Evolutionary conservation across 2,329 filamentous ascomycete genomes (phyloP).

Genomic region (Rhynchosporium graminicola): DNA sequence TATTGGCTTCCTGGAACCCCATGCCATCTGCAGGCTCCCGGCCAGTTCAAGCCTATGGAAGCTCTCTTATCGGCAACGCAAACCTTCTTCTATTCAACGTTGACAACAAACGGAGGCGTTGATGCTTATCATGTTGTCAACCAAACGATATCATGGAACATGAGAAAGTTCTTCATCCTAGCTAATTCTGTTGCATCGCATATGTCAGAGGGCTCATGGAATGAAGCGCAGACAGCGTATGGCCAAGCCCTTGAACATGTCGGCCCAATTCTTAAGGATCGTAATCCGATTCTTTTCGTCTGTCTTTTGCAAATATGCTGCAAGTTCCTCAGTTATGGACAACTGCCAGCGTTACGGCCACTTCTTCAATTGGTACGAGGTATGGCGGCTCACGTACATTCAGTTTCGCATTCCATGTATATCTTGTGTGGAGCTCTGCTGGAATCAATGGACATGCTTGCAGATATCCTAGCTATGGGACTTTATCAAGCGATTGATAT

Average conservation of each 20-base stretch:
- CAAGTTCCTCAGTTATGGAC: conserved; percentile 5
- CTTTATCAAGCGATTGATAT: conserved; percentile 11
- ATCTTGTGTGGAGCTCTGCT: conserved; percentile 5
- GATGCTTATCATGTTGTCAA: conserved; percentile 9
- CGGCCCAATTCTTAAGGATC: conserved; percentile 6
- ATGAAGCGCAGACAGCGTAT: conserved; percentile 9
- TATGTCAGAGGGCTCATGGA: conserved; percentile 8
- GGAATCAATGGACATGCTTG: conserved; percentile 8
- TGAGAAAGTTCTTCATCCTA: conserved; percentile 12
- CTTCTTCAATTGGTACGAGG: conserved; percentile 14
- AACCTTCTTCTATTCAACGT: conserved; percentile 2
- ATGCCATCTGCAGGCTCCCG: neutral
- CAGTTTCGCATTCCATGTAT: conserved; percentile 11
- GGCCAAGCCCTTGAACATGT: conserved; percentile 11
- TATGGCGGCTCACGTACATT: conserved; percentile 14
- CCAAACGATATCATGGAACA: conserved; percentile 11
- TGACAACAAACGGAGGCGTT: neutral
- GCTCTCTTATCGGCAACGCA: conserved; percentile 3
- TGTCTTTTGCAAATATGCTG: conserved; percentile 15
- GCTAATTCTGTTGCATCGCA: conserved; percentile 9
- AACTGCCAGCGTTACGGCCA: conserved; percentile 2
- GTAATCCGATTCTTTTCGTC: conserved; percentile 9
- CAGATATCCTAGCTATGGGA: conserved; percentile 10
- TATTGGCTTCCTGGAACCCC: conserved; percentile 12
- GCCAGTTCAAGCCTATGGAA: conserved; percentile 8